phyloP scores from a whole-genome alignment of 2,329 filamentous ascomycete species.

The Xylariaceae sp. region DNA sequence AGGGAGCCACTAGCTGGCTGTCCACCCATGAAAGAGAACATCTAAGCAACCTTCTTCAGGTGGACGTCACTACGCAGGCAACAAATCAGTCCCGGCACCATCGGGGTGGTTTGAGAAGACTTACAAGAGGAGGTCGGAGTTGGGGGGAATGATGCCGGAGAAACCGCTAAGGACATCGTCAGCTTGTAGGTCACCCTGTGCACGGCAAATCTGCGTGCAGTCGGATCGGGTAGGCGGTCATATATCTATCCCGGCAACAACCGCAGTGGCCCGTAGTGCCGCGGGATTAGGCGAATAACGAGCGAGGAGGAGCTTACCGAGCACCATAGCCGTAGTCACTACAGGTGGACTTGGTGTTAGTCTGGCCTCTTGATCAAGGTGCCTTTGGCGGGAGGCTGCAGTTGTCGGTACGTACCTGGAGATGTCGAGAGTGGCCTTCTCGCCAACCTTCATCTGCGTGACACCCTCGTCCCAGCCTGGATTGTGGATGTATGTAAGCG shows the following conservation, averaged over 20 bases:
- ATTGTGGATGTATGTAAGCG: no score
- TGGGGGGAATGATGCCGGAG: slow-evolving; percentile 18
- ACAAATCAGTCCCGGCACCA: slow-evolving; percentile 1
- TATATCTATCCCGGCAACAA: background rate
- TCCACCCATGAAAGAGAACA: no score
- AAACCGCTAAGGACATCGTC: slow-evolving; percentile 9
- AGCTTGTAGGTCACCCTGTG: no score
- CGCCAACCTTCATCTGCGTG: slow-evolving; percentile 76
- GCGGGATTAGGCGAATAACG: background rate
- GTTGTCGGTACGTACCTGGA: slow-evolving; percentile 55
- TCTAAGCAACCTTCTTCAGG: slow-evolving; percentile 21
- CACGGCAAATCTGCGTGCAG: no score
- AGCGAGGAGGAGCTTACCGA: slow-evolving; percentile 17
- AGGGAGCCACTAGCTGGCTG: no score
- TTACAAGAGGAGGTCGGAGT: slow-evolving; percentile 27
- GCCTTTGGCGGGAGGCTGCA: slow-evolving; percentile 2
- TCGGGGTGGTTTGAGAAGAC: slow-evolving; percentile 5
- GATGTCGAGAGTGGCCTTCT: slow-evolving; percentile 82
- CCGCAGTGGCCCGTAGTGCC: background rate
- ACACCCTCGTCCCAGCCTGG: slow-evolving; percentile 86
- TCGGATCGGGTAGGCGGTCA: background rate
- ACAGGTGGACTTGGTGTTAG: slow-evolving; percentile 11
- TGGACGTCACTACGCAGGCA: slow-evolving; percentile 17
- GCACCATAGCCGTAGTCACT: slow-evolving; percentile 27
- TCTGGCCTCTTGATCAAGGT: background rate